Base-by-base conservation (phyloP, 139 green algal species). In the Chlamydomonas asymmetrica region DNA sequence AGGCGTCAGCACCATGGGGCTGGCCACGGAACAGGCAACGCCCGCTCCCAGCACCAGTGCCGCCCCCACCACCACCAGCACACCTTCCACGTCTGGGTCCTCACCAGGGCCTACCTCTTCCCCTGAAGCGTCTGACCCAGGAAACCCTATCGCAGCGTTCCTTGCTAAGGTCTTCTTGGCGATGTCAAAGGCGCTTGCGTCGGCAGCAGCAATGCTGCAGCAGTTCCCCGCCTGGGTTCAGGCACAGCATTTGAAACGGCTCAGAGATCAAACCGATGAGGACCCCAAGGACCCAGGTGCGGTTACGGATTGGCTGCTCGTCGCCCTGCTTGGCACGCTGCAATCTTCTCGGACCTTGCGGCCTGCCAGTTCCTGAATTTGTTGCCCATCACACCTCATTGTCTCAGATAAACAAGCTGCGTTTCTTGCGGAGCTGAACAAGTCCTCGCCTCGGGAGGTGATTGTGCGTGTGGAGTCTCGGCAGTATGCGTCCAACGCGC, bases 401-500 rank as follows among this genome's bases (percentile, higher is more conserved):
- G 60, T 87, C 49, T 77, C 74, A 34, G 82, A 73, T 31, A 79
- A 79, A 49, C 85, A 90, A 41, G 79, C 80, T 27, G 81, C 79
- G 9, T 85, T 81, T 52, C 74, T 90, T 23, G 31, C 65, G 18
- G 83, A 84, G 69, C 82, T 92, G 41, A 87, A 86, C 63, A 65
- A 77, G 41, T 16, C 20, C 22, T 37, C 79, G 29, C 73, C 75
- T 18, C 64, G 32, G 8, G 68, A 84, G 59, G 84, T 90, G 49
- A 13, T 87, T n/a, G 56, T 73, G 41, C 73, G 77, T 6, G 73
- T 88, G 59, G 75, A 84, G 20, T 39, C 20, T 29, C 59, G 27
- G 56, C 68, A 6, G 20, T 86, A 83, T 40, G 81, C 80, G 0
- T 69, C 80, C 40, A 95, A 83, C 71, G 73, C 84, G 2, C 85